Evolutionary conservation across 2,329 filamentous ascomycete genomes (phyloP), one percentile per base, ranked within the genome.

Genomic region (Colletotrichum lentis): DNA sequence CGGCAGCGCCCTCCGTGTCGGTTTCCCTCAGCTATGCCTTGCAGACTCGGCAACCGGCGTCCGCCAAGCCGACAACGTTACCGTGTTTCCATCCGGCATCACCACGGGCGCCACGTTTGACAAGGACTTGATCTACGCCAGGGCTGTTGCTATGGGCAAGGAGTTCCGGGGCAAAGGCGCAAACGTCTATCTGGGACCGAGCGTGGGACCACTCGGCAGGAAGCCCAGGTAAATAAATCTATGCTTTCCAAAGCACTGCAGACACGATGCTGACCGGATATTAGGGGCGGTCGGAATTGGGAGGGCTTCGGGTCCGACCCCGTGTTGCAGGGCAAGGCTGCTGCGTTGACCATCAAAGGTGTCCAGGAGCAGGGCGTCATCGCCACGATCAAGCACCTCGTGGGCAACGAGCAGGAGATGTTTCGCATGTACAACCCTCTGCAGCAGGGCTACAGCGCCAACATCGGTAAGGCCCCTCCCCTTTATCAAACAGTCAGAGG

Each of bases 41-140:
- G 89, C 92, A 71, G 91, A 94, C 75, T 88, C 87, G 0, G 90
- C 91, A 1, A 81, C 91, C 41, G 92, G 92, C 2, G 82, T 96
- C 16, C 86, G 91, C 35, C 86, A 87, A n/a, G 88, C 90, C 1
- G 91, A 94, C 71, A 88, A 92, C 69, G 88, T 90, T 60, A 94
- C 91, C 0, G 91, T 88, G 0, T 96, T 95, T 72, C 92, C 92
- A 0, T 85, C 91, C 10, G 92, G 91, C n/a, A 91, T 95, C 72
- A 93, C 90, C 0, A 86, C 86, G 1, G 91, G 90, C 20, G 90
- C 91, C 2, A 93, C 91, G 0, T 94, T 88, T 75, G 90, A 91
- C 78, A 94, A 93, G 79, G 81, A 85, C 18, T 80, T 93, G 57
- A 90, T 93, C 78, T 89, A 90, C 71, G 82, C 85, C 59, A 86